These are phyloP conservation scores for Plasmopara halstedii DNA, from an alignment of 352 stramenopile genomes.

Conservation along the genomic window DNA sequence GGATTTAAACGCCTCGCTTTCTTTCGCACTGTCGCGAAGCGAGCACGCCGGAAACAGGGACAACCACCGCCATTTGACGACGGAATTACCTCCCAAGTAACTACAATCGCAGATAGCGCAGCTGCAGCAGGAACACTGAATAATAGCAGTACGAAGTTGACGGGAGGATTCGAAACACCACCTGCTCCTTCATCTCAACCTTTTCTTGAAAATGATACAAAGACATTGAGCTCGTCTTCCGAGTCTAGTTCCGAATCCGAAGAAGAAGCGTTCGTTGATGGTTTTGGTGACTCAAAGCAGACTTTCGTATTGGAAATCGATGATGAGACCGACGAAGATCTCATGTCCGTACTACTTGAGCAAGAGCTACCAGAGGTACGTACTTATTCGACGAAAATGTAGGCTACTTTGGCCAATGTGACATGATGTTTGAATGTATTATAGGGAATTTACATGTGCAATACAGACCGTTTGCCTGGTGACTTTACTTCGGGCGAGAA, in stretches of 20 bases:
- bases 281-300: constrained; percentile 75
- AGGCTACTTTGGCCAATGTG: not conserved
- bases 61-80: constrained; percentile 20
- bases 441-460: constrained; percentile 84
- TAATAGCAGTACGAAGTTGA: not conserved
- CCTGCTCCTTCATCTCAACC: constrained; percentile 9
- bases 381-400: not conserved
- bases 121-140: constrained; percentile 9
- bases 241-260: constrained; percentile 79
- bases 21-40: constrained; percentile 21
- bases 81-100: not conserved
- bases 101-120: constrained; percentile 13
- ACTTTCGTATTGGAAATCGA: constrained; percentile 89
- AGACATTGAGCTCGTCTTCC: constrained; percentile 60
- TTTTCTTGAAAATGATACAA: constrained; percentile 41
- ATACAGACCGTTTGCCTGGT: constrained; percentile 68
- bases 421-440: not conserved
- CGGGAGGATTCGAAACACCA: constrained; percentile 5
- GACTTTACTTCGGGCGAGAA: constrained; percentile 66
- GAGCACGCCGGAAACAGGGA: constrained; percentile 29
- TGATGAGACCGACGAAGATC: constrained; percentile 89
- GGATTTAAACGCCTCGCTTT: constrained; percentile 29
- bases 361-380: constrained; percentile 71
- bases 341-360: constrained; percentile 87
- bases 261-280: constrained; percentile 70